Evolutionary conservation across 2,329 filamentous ascomycete genomes (phyloP).

Genomic region (Diaporthe sp.): DNA sequence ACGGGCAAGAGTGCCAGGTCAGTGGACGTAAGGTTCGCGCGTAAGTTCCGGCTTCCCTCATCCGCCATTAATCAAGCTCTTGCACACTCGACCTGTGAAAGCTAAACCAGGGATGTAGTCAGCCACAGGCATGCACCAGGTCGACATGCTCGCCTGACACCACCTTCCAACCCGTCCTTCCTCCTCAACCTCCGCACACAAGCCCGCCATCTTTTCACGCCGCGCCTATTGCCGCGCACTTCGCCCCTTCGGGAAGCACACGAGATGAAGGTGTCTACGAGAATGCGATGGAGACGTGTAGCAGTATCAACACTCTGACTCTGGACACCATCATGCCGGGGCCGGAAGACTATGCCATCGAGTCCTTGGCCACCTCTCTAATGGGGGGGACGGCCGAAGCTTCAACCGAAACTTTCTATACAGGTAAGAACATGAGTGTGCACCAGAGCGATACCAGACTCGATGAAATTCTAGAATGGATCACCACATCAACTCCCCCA

Average conservation of each 20-base stretch:
- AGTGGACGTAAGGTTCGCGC: neutral
- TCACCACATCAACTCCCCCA: neutral
- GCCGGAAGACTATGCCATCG: neutral
- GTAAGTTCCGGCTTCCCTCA: neutral
- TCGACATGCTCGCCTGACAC: neutral
- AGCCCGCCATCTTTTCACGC: neutral
- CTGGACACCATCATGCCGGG: neutral
- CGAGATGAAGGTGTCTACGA: neutral
- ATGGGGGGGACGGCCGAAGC: neutral
- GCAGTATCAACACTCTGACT: neutral
- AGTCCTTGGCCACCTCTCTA: neutral
- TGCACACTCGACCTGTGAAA: neutral
- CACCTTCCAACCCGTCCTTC: neutral
- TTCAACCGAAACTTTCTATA: neutral
- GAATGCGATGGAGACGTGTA: neutral
- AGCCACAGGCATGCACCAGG: neutral
- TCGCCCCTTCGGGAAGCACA: neutral
- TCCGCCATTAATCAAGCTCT: neutral
- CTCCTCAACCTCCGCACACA: neutral
- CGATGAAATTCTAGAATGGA: neutral
- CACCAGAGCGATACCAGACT: neutral
- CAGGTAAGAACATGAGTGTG: neutral
- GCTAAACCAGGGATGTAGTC: neutral
- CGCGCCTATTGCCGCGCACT: neutral
- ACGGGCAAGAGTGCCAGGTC: neutral